Evolutionary conservation across 805 yeast species (phyloP).

Genomic region (Yarrowia divulgata): DNA sequence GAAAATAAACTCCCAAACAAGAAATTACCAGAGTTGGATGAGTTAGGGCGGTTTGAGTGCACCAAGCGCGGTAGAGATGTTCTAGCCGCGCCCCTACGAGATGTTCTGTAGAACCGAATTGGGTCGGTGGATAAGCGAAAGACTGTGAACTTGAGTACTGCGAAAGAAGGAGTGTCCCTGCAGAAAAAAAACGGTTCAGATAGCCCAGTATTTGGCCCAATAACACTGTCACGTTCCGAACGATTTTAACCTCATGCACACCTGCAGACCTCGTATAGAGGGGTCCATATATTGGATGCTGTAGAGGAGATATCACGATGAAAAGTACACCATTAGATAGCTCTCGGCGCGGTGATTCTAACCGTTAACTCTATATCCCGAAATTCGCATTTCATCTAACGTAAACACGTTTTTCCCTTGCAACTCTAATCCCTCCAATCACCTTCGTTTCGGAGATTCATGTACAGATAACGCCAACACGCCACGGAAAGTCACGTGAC

Average conservation of each 20-base stretch:
- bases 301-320: no score
- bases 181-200: no score
- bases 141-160: no score
- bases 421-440: constrained; percentile 26
- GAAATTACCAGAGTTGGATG: background rate
- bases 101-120: background rate
- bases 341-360: background rate
- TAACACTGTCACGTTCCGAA: constrained; percentile 14
- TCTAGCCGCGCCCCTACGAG: background rate
- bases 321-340: background rate
- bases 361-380: no score
- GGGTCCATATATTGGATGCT: background rate
- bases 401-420: no score
- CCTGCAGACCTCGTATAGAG: constrained; percentile 6
- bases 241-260: constrained; percentile 8
- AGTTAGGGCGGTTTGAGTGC: no score
- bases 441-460: no score
- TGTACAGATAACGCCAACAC: background rate
- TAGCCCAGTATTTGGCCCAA: background rate
- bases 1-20: constrained; percentile 5
- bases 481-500: constrained; percentile 6
- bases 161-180: no score
- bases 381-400: no score
- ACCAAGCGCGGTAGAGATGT: no score
- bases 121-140: no score